Conservation (phyloP, 2,329 filamentous ascomycete genomes). For the Reticulascus tulasneorum region DNA sequence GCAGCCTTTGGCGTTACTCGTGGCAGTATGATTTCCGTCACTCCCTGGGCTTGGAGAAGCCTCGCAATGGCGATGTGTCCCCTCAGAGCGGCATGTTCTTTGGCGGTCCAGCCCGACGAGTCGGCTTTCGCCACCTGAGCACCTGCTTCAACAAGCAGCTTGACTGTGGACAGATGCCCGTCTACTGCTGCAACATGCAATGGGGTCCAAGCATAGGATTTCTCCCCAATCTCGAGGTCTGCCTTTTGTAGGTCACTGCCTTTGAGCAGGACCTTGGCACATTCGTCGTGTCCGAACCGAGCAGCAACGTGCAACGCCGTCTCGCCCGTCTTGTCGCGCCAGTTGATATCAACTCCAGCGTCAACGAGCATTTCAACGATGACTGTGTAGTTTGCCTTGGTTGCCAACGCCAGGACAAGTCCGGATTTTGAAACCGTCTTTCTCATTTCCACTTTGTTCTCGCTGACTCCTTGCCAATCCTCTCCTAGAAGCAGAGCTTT, state of each 20-base stretch:
- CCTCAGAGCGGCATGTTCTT: constrained; percentile 85
- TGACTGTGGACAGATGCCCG: constrained; percentile 70
- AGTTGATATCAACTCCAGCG: constrained; percentile 89
- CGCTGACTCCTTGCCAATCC: constrained; percentile 63
- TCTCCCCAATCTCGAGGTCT: constrained; percentile 73
- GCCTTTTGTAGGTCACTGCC: constrained; percentile 68
- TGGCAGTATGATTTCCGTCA: constrained; percentile 19
- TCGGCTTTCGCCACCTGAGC: constrained; percentile 73
- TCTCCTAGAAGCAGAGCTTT: constrained; percentile 76
- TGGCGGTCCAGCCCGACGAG: constrained; percentile 89
- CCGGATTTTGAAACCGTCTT: constrained; percentile 77
- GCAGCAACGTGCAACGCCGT: constrained; percentile 90
- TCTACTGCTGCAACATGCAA: constrained; percentile 90
- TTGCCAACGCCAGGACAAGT: constrained; percentile 81
- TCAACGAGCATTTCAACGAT: constrained; percentile 88
- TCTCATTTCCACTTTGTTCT: constrained; percentile 60
- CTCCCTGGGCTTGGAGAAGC: constrained; percentile 54
- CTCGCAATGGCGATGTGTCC: constrained; percentile 81
- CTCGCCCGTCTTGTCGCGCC: constrained; percentile 85
- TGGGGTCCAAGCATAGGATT: constrained; percentile 91
- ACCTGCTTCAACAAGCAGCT: constrained; percentile 73
- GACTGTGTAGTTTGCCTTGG: constrained; percentile 77
- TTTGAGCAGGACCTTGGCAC: constrained; percentile 70
- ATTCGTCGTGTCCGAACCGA: constrained; percentile 78
- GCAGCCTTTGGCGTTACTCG: constrained; percentile 19